Conservation (phyloP, 257 asterid species). For the Capsicum baccatum region DNA sequence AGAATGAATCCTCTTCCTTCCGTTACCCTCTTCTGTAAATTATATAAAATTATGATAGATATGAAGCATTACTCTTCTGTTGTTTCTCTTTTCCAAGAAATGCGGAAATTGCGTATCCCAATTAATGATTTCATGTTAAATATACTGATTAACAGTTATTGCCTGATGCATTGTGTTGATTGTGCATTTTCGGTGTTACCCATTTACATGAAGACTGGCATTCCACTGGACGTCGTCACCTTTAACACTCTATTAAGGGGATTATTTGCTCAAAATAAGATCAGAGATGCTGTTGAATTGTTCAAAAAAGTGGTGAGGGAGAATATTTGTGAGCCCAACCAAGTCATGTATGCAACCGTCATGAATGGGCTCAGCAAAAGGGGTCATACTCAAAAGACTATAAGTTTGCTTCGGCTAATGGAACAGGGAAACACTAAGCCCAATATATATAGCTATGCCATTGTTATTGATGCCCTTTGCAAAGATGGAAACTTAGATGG, state of each 20-base stretch:
- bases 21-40: constrained; percentile 20
- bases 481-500: constrained; percentile 35
- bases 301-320: constrained; percentile 38
- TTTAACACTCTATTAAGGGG: constrained; percentile 37
- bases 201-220: constrained; percentile 31
- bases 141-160: constrained; percentile 23
- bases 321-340: constrained; percentile 35
- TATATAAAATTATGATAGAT: constrained; percentile 19
- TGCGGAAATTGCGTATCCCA: constrained; percentile 25
- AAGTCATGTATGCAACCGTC: constrained; percentile 21
- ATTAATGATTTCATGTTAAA: not conserved
- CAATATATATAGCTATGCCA: not conserved
- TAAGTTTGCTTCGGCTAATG: constrained; percentile 24
- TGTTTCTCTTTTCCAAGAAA: constrained; percentile 29
- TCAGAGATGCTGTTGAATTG: constrained; percentile 31
- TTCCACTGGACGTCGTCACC: not conserved
- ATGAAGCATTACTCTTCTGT: constrained; percentile 24
- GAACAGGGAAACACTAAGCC: constrained; percentile 24
- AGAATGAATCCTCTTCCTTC: constrained; percentile 30
- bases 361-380: constrained; percentile 44
- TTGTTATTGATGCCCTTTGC: constrained; percentile 36
- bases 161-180: constrained; percentile 26
- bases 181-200: constrained; percentile 34
- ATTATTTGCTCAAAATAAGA: constrained; percentile 26
- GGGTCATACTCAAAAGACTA: constrained; percentile 31